Base-by-base conservation (phyloP, 2,329 filamentous ascomycete species). In the Fusarium avenaceum region DNA sequence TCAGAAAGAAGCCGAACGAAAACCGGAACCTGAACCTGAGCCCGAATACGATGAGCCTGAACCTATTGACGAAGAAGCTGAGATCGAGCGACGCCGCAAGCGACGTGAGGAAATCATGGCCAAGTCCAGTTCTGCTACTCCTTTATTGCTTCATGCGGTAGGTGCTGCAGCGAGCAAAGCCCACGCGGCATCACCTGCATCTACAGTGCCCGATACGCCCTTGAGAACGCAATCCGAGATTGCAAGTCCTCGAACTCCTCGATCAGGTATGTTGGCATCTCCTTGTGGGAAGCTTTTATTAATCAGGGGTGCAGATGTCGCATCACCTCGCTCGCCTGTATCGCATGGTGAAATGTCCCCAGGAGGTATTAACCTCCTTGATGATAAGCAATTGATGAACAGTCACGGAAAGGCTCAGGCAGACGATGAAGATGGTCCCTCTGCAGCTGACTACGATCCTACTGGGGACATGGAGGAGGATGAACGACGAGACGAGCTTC, bases 371-470 rank as follows among this genome's bases (percentile, higher is more conserved):
- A 85, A 88, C 59, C 84, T 93, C 72, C 81, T 87, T 72, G 86
- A 89, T 72, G 91, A 93, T 74, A 84, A 87, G 57, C 87, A 90
- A 69, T 84, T 93, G 68, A 87, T 89, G 78, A 92, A 92, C 75
- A 82, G 76, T 7, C 85, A 88, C 71, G 83, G 80, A 35, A 79
- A 82, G 65, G 72, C 72, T 42, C 80, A 81, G 48, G 64, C 66
- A 17, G 69, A 75, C 13, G 82, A 84, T 3, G 86, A 88, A 67
- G 91, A 96, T 73, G 93, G 91, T 8, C 92, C 92, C 7, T 97
- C 94, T n/a, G 94, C 94, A 45, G 94, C 93, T 61, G 93, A 97
- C 78, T 97, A 97, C 76, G 93, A 97, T 75, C 94, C 94, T 2
- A 96, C 90, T 2, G 84, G 90, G 70, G 94, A 97, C 76, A 96